A percentile compares a stretch with the other conserved stretches of the same genome.
Evolutionary conservation across 2,329 filamentous ascomycete genomes (phyloP).

Genomic region (Sporothrix dimorphospora): DNA sequence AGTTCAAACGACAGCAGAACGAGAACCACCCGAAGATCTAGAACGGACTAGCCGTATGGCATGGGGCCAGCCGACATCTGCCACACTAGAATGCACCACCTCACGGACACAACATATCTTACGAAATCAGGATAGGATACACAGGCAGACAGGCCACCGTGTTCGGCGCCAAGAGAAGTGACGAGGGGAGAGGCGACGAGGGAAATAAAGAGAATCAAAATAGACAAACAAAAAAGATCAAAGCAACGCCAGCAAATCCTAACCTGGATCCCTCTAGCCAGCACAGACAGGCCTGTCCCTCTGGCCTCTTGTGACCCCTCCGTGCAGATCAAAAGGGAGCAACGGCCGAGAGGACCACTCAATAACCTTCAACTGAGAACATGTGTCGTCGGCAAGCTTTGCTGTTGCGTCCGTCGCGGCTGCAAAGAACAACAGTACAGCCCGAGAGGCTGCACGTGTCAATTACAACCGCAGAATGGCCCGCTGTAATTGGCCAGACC

Average conservation of each 20-base stretch:
- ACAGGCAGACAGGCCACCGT: not conserved
- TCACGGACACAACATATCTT: not conserved
- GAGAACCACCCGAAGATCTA: not conserved
- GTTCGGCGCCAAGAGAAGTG: slow-evolving; percentile 7
- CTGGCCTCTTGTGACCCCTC: not conserved
- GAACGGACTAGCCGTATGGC: too few relatives aligned
- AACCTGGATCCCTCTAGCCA: not conserved
- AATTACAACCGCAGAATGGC: not conserved
- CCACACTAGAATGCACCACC: not conserved
- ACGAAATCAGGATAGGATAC: not conserved
- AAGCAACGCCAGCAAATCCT: not conserved
- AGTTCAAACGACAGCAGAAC: not conserved
- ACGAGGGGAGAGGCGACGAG: too few relatives aligned
- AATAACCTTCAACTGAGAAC: slow-evolving; percentile 6
- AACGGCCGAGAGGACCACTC: not conserved
- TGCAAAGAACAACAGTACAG: not conserved
- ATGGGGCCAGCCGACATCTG: not conserved
- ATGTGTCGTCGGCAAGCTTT: slow-evolving; percentile 3
- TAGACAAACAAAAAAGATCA: not conserved
- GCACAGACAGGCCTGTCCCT: not conserved
- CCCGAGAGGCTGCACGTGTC: slow-evolving; percentile 24
- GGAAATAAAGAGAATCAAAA: not conserved
- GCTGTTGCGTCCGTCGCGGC: not conserved
- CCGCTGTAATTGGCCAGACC: slow-evolving; percentile 14
- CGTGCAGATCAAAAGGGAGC: not conserved